These are phyloP conservation scores for Ascochyta clinopodiicola DNA, from an alignment of 2,329 filamentous ascomycete species.

Conservation along the genomic window DNA sequence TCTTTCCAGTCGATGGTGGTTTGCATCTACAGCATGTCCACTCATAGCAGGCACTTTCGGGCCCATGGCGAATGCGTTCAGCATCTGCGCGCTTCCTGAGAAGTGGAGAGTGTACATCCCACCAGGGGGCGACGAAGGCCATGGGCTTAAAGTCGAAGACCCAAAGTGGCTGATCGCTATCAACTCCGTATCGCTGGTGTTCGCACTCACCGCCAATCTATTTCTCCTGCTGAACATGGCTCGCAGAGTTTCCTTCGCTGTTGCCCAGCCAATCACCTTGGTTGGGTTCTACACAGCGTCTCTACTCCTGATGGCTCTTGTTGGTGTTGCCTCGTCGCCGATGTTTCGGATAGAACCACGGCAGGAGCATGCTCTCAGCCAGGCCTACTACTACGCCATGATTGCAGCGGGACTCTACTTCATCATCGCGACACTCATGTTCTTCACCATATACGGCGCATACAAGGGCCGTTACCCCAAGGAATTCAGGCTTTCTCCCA, in stretches of 20 bases:
- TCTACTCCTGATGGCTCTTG: constrained; percentile 60
- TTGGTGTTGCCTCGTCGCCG: constrained; percentile 55
- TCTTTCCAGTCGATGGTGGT: constrained; percentile 61
- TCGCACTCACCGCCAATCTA: constrained; percentile 62
- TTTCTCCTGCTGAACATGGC: constrained; percentile 67
- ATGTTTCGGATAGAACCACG: constrained; percentile 53
- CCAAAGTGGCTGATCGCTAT: constrained; percentile 62
- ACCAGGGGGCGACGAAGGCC: constrained; percentile 52
- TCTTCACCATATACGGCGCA: constrained; percentile 63
- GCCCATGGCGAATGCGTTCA: constrained; percentile 62
- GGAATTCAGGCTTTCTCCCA: constrained; percentile 62
- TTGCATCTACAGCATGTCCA: constrained; percentile 65
- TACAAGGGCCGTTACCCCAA: constrained; percentile 61
- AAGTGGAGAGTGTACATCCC: constrained; percentile 63
- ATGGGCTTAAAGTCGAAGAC: constrained; percentile 58
- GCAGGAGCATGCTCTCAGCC: constrained; percentile 56
- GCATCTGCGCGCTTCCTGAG: constrained; percentile 62
- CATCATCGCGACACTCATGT: constrained; percentile 61
- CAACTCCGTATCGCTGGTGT: constrained; percentile 62
- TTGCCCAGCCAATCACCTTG: constrained; percentile 67
- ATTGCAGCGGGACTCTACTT: constrained; percentile 65
- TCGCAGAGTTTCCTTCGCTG: constrained; percentile 58
- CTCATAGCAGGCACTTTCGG: constrained; percentile 63
- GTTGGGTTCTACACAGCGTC: constrained; percentile 65
- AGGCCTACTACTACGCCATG: constrained; percentile 66